Conservation (phyloP, 768 basidiomycete species). For the Kwoniella europaea region DNA sequence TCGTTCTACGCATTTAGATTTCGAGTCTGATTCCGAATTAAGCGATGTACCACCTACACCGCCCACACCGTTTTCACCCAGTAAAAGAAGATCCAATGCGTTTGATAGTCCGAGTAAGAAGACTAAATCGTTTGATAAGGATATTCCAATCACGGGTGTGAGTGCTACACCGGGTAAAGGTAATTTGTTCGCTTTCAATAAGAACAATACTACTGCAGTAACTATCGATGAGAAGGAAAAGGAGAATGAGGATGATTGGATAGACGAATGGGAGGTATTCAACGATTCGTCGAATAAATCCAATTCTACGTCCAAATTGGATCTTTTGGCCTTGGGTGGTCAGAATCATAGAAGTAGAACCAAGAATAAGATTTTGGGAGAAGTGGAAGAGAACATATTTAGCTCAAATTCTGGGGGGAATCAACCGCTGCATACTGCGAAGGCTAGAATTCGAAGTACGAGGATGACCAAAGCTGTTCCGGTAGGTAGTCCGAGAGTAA, state of each 20-base stretch:
- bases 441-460: conserved; percentile 2
- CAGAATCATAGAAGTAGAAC: not conserved
- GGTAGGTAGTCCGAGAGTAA: conserved; percentile 14
- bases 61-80: conserved; percentile 28
- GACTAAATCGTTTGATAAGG: conserved; percentile 25
- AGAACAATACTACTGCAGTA: not conserved
- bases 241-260: conserved; percentile 8
- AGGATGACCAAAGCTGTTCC: not conserved
- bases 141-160: conserved; percentile 37
- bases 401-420: not conserved
- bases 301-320: not conserved
- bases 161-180: conserved; percentile 39
- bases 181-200: conserved; percentile 35
- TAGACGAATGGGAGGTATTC: conserved; percentile 22
- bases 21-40: conserved; percentile 14
- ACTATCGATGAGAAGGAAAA: conserved; percentile 12
- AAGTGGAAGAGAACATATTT: conserved; percentile 13
- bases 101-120: conserved; percentile 40
- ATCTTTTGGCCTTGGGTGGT: not conserved
- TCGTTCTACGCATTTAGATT: not conserved
- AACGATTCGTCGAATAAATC: conserved; percentile 14
- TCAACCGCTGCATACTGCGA: not conserved
- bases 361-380: not conserved
- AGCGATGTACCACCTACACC: conserved; percentile 19
- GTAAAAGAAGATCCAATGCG: conserved; percentile 26